Conservation (phyloP, 2,329 filamentous ascomycete genomes). For the Pyrenophora tritici-repentis region DNA sequence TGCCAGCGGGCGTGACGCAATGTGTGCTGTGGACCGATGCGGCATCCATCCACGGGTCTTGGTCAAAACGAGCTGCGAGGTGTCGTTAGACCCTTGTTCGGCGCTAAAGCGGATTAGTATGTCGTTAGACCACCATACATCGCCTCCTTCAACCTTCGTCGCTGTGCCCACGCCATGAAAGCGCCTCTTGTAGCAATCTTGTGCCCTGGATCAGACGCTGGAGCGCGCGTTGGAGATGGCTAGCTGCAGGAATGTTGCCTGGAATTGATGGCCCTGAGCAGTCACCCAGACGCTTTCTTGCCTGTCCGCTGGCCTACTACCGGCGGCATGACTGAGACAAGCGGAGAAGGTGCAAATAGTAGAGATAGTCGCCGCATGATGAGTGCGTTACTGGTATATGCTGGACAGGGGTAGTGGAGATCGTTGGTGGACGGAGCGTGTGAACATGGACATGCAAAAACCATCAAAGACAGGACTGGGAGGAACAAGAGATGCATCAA, state of each 20-base stretch:
- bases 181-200: conserved; percentile 1
- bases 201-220: neutral
- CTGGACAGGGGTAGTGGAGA: conserved; percentile 17
- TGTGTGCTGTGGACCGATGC: conserved; percentile 17
- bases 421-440: conserved; percentile 15
- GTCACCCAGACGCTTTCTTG: neutral
- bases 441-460: conserved; percentile 16
- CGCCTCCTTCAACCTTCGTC: conserved; percentile 31
- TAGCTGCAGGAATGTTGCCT: neutral
- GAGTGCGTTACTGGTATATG: conserved; percentile 7
- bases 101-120: conserved; percentile 24
- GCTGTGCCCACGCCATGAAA: conserved; percentile 19
- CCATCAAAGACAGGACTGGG: conserved; percentile 8
- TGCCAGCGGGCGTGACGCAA: conserved; percentile 8
- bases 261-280: neutral
- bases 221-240: neutral
- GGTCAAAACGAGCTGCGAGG: conserved; percentile 17
- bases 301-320: neutral
- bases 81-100: conserved; percentile 20
- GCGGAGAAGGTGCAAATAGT: conserved; percentile 12
- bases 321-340: conserved; percentile 7
- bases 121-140: conserved; percentile 22
- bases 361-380: conserved; percentile 11
- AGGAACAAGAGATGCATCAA: neutral
- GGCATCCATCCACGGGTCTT: conserved; percentile 12